These are phyloP conservation scores for Colletotrichum noveboracense DNA, from an alignment of 2,329 filamentous ascomycete genomes.

Conservation along the genomic window DNA sequence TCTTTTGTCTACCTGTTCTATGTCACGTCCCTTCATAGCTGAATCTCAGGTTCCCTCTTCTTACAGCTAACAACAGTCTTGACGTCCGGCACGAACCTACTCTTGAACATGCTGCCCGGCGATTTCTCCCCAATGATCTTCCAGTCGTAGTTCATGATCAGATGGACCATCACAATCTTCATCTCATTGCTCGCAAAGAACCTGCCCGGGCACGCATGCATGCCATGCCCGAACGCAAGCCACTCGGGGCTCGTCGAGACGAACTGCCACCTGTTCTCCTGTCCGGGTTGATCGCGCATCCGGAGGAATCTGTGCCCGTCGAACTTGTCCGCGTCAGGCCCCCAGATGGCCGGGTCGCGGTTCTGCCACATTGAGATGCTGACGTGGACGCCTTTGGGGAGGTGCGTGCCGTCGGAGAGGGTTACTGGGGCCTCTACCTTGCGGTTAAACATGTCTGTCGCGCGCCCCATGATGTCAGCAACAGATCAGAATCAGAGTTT, in stretches of 20 bases:
- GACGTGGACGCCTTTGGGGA: background rate
- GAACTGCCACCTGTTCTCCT: slow-evolving; percentile 39
- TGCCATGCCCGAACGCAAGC: slow-evolving; percentile 41
- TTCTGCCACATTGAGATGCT: background rate
- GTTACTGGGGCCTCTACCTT: background rate
- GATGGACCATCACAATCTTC: slow-evolving; percentile 45
- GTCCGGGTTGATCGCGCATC: background rate
- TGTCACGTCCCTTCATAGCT: background rate
- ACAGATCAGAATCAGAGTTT: background rate
- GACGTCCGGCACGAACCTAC: background rate
- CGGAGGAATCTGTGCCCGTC: slow-evolving; percentile 4
- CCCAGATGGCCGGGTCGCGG: background rate
- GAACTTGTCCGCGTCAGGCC: background rate
- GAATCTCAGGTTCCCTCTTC: background rate
- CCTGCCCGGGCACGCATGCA: slow-evolving; percentile 45
- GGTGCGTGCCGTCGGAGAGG: slow-evolving; percentile 11
- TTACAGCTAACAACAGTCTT: background rate
- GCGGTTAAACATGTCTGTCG: background rate
- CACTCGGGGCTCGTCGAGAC: slow-evolving; percentile 40
- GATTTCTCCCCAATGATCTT: background rate
- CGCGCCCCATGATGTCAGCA: background rate
- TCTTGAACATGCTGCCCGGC: background rate
- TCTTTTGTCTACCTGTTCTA: background rate
- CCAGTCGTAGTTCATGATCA: slow-evolving; percentile 46
- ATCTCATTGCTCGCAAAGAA: slow-evolving; percentile 52